Base-by-base conservation (phyloP, 345 rosid species). In the Adansonia digitata region DNA sequence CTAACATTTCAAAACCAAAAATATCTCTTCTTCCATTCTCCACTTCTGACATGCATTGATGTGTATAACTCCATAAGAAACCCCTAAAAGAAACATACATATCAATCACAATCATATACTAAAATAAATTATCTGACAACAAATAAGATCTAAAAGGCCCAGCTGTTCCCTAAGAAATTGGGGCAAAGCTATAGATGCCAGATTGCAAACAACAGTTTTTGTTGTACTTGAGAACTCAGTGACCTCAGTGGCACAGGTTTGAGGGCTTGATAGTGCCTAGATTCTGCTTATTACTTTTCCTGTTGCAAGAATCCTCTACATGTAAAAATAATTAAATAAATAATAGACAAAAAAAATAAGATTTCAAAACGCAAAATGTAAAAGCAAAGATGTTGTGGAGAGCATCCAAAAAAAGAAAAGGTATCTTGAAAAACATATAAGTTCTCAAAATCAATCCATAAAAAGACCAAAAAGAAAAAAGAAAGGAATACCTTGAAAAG, bases 1-100 rank as follows among this genome's bases (percentile, higher is more conserved):
- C 96, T 79, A 92, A 77, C 80, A 86, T 91, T 17, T 91, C 91
- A 80, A 92, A 92, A 78, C 89, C 96, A 79, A 92, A n/a, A n/a
- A 63, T 80, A 91, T 84, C 92, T 81, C 69, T 81, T 87, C 80
- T 80, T 87, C 34, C 86, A 88, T 60, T 84, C 93, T 71, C 86
- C 78, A 76, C 45, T 40, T 40, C 45, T 11, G 10, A 40, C 0
- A n/a, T n/a, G n/a, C 9, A 40, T 11, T 40, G 45, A 40, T 40
- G 45, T 5, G 7, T 40, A 11, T 40, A 11, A 40, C 6, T 40
- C 45, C 6, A 40, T 2, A 40, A 11, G 87, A 59, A 89, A 73
- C 2, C 84, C 90, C 97, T 92, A 18, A 69, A 64, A 74, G 8
- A n/a, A 57, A 57, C 20, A 71, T 20, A 70, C 34, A 9, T 37